Base-by-base conservation (phyloP, 768 basidiomycete genomes). In the Pleurotus platypus region DNA sequence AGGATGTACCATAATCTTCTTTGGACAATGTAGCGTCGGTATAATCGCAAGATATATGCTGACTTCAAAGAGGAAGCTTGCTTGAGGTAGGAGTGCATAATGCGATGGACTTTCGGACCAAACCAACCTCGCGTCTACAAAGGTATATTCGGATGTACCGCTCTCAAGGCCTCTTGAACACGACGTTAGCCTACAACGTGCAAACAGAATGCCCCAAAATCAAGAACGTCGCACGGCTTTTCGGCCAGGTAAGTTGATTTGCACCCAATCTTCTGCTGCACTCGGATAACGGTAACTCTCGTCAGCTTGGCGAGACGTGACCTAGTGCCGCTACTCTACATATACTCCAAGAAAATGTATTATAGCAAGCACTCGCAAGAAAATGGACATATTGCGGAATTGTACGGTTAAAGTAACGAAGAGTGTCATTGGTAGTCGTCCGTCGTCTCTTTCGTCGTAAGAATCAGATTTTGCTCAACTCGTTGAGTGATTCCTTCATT, bases 31-130 rank as follows among this genome's bases (percentile, higher is more conserved):
- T 61, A 92, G 88, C 80, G 91, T 15, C 85, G 78, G 69, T 80
- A 82, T 63, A 93, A 93, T 68, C 80, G 86, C 60, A 90, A 85
- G 65, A 70, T 92, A 24, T 91, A 91, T 61, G 72, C 82, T 6
- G 87, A 92, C 35, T 93, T 90, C 69, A 84, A 83, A 62, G 87
- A 91, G 67, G 91, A 92, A 67, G 69, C 81, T 0, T 92, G 91
- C 66, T 72, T 85, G 55, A 79, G 85, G 85, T 86, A 55, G 54
- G 30, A 11, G 67, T 63, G 1, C 51, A 48, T 5, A 26, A 2
- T 8, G 0, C 46, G 16, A 22, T 40, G 7, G 11, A 45, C 50
- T 18, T n/a, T 58, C 4, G 24, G 45, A 18, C 13, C 22, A 5
- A 46, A 12, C 24, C 30, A 12, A 24, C 3, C 24, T 30, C 30